These are phyloP conservation scores for Aspergillus candidus DNA, from an alignment of 2,329 filamentous ascomycete genomes.

Conservation along the genomic window DNA sequence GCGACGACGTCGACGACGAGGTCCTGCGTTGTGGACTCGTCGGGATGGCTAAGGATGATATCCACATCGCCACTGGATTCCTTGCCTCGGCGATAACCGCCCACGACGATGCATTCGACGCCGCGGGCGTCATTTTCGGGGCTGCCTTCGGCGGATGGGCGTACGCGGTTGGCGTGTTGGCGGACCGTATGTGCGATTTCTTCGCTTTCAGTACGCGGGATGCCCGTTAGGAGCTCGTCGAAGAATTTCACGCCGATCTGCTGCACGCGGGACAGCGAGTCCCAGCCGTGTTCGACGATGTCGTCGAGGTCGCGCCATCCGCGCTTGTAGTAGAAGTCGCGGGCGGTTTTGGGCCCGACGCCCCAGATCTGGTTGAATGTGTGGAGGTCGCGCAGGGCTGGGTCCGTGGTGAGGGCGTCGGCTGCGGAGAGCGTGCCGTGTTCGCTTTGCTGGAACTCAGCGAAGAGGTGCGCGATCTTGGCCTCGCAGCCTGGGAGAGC, in stretches of 20 bases:
- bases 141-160: slow-evolving; percentile 36
- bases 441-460: slow-evolving; percentile 60
- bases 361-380: slow-evolving; percentile 85
- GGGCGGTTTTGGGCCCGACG: slow-evolving; percentile 75
- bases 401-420: slow-evolving; percentile 57
- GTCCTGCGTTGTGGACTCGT: slow-evolving; percentile 60
- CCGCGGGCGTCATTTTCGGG: slow-evolving; percentile 31
- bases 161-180: slow-evolving; percentile 59
- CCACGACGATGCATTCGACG: slow-evolving; percentile 62
- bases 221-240: slow-evolving; percentile 68
- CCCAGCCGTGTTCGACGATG: slow-evolving; percentile 76
- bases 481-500: slow-evolving; percentile 70
- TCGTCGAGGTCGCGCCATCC: slow-evolving; percentile 83
- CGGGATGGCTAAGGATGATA: slow-evolving; percentile 71
- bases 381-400: slow-evolving; percentile 58
- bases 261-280: slow-evolving; percentile 66
- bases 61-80: slow-evolving; percentile 72
- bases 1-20: slow-evolving; percentile 67
- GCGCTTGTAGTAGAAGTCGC: slow-evolving; percentile 69
- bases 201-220: slow-evolving; percentile 69
- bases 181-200: slow-evolving; percentile 60
- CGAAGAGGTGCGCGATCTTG: slow-evolving; percentile 72
- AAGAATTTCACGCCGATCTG: slow-evolving; percentile 95
- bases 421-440: slow-evolving; percentile 59
- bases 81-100: slow-evolving; percentile 78